Percentiles rank a stretch among this genome's conserved stretches.
These are phyloP conservation scores for Rheum nobile DNA, from an alignment of 148 eudicot genomes.

Conservation along the genomic window DNA sequence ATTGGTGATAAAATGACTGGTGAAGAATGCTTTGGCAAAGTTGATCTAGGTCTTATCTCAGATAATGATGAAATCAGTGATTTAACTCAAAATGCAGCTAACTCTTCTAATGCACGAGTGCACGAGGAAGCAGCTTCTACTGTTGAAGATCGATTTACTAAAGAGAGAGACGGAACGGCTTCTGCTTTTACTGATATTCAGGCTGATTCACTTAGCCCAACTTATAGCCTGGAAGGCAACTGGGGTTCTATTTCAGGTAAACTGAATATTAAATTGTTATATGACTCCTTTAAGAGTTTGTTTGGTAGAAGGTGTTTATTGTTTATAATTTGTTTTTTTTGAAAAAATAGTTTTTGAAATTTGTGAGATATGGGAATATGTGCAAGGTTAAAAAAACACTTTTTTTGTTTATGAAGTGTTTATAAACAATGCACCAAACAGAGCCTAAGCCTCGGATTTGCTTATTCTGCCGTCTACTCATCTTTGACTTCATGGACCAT, in stretches of 20 bases:
- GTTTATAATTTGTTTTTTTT: too few species aligned
- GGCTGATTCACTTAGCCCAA: constrained; percentile 33
- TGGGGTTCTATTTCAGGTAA: constrained; percentile 70
- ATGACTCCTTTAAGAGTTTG: too few species aligned
- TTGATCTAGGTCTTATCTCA: constrained; percentile 5
- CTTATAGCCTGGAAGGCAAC: constrained; percentile 52
- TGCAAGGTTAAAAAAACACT: too few species aligned
- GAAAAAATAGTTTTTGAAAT: too few species aligned
- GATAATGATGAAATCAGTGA: constrained; percentile 9
- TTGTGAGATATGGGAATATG: too few species aligned
- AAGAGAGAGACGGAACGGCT: constrained; percentile 15
- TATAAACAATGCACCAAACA: too few species aligned
- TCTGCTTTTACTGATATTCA: constrained; percentile 16
- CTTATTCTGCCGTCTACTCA: background rate
- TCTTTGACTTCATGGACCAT: background rate
- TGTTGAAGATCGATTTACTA: constrained; percentile 11
- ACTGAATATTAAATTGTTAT: background rate
- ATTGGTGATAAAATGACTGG: background rate
- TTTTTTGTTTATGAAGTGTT: too few species aligned
- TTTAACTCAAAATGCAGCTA: constrained; percentile 4
- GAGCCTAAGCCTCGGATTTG: background rate
- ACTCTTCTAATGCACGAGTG: constrained; percentile 2
- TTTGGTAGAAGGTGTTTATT: too few species aligned
- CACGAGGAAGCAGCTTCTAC: constrained; percentile 11
- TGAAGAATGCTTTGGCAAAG: background rate